phyloP scores from a whole-genome alignment of 2,329 filamentous ascomycete species.

The Colletotrichum plurivorum region DNA sequence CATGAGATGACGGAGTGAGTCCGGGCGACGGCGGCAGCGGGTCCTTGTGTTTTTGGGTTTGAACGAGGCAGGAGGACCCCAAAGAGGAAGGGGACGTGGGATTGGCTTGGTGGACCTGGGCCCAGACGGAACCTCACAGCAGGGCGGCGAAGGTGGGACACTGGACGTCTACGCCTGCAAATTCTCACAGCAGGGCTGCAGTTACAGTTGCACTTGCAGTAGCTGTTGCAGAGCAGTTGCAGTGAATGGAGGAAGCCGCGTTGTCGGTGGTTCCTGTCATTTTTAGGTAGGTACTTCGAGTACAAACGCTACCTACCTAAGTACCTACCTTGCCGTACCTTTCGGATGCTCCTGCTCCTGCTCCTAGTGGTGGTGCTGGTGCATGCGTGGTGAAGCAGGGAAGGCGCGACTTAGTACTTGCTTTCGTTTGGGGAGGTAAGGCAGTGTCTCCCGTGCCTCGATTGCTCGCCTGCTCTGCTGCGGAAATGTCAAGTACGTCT shows the following conservation, averaged over 20 bases:
- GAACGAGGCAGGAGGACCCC: slow-evolving; percentile 14
- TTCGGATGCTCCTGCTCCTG: slow-evolving; percentile 5
- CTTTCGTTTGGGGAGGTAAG: background rate
- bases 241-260: slow-evolving; percentile 3
- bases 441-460: background rate
- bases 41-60: slow-evolving; percentile 20
- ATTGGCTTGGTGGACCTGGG: no score
- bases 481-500: slow-evolving; percentile 9
- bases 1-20: slow-evolving; percentile 34
- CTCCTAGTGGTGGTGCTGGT: background rate
- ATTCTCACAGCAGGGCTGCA: slow-evolving; percentile 28
- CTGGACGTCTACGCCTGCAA: slow-evolving; percentile 1
- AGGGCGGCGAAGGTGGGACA: background rate
- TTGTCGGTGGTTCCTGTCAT: slow-evolving; percentile 10
- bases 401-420: background rate
- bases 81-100: background rate
- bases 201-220: background rate
- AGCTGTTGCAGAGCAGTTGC: slow-evolving; percentile 21
- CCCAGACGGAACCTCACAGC: slow-evolving; percentile 4
- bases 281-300: slow-evolving; percentile 1
- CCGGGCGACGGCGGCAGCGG: slow-evolving; percentile 31
- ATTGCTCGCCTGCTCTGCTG: slow-evolving; percentile 8
- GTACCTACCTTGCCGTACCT: background rate
- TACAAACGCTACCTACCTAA: no score
- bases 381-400: slow-evolving; percentile 7